Evolutionary conservation across 2,329 filamentous ascomycete genomes (phyloP).

Genomic region (Diatrype stigma): DNA sequence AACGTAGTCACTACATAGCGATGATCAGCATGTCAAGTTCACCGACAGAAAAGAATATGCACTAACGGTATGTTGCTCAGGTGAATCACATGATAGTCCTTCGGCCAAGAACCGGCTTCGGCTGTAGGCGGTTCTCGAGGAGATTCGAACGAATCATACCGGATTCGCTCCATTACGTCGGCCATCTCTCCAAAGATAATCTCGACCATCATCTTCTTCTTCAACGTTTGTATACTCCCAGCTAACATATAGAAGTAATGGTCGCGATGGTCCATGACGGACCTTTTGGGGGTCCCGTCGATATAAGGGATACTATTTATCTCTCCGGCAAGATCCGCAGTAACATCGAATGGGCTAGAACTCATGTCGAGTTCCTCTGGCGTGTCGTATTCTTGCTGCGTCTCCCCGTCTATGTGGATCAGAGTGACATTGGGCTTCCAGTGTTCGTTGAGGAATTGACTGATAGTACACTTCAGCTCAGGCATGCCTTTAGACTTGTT

Average conservation of each 20-base stretch:
- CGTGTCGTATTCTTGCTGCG: background rate
- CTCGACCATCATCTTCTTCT: slow-evolving; percentile 16
- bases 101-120: slow-evolving; percentile 21
- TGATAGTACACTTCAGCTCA: no score
- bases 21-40: background rate
- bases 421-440: slow-evolving; percentile 15
- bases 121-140: slow-evolving; percentile 6
- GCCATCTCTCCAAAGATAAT: slow-evolving; percentile 27
- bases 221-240: background rate
- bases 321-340: background rate
- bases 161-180: slow-evolving; percentile 25
- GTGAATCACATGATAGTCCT: slow-evolving; percentile 23
- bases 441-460: slow-evolving; percentile 3
- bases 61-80: slow-evolving; percentile 29
- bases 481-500: no score
- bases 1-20: slow-evolving; percentile 22
- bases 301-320: background rate
- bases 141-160: slow-evolving; percentile 18
- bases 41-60: background rate
- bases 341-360: slow-evolving; percentile 2
- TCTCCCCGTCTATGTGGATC: slow-evolving; percentile 8
- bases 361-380: background rate
- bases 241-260: slow-evolving; percentile 6
- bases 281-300: background rate
- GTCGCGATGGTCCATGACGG: slow-evolving; percentile 2